Percentiles rank a stretch among this genome's conserved stretches.
These are phyloP conservation scores for Colletotrichum liriopes DNA, from an alignment of 2,329 filamentous ascomycete species.

Conservation along the genomic window DNA sequence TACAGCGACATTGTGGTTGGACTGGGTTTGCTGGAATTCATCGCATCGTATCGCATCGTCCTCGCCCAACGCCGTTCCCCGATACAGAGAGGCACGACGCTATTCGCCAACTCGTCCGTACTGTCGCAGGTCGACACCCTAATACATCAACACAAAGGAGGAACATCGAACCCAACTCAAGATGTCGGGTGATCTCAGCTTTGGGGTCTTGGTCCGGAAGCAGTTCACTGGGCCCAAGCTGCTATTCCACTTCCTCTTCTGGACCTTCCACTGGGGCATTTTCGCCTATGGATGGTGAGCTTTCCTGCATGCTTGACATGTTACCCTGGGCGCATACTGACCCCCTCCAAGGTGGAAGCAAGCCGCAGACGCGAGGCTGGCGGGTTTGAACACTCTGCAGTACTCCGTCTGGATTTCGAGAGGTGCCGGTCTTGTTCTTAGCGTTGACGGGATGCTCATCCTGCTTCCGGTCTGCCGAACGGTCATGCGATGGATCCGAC, in stretches of 20 bases:
- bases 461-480: conserved; percentile 96
- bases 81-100: conserved; percentile 43
- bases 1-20: conserved; percentile 13
- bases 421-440: conserved; percentile 89
- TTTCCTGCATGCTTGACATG: conserved; percentile 8
- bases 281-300: conserved; percentile 89
- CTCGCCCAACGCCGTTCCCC: conserved; percentile 9
- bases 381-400: conserved; percentile 83
- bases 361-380: conserved; percentile 75
- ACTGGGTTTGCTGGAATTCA: conserved; percentile 28
- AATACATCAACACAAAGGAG: conserved; percentile 33
- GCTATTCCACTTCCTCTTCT: conserved; percentile 86
- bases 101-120: conserved; percentile 47
- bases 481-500: conserved; percentile 85
- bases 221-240: conserved; percentile 81
- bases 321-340: conserved; percentile 45
- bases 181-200: conserved; percentile 54
- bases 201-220: conserved; percentile 65
- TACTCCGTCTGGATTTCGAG: conserved; percentile 97
- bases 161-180: conserved; percentile 53
- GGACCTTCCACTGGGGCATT: conserved; percentile 82
- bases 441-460: conserved; percentile 89
- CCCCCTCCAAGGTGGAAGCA: conserved; percentile 81
- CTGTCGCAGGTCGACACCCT: conserved; percentile 72
- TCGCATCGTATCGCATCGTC: background rate